These are phyloP conservation scores for Hirsutella minnesotensis DNA, from an alignment of 2,329 filamentous ascomycete species.

Conservation along the genomic window DNA sequence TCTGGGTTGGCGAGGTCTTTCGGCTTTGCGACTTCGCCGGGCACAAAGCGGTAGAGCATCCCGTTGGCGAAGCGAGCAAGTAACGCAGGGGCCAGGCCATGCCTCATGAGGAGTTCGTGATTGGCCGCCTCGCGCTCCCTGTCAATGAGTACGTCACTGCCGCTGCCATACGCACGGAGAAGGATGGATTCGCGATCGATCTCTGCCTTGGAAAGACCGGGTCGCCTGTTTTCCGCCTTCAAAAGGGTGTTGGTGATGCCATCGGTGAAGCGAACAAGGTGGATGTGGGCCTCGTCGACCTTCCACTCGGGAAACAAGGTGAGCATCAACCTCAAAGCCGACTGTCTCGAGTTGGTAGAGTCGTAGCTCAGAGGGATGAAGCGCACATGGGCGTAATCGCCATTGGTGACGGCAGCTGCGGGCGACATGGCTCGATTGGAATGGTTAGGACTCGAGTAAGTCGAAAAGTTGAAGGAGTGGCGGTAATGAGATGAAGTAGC, in stretches of 20 bases:
- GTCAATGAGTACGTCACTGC: slow-evolving; percentile 91
- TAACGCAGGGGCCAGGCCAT: slow-evolving; percentile 74
- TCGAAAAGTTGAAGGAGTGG: not conserved
- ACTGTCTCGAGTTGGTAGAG: slow-evolving; percentile 62
- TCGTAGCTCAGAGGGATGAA: slow-evolving; percentile 71
- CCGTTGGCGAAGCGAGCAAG: slow-evolving; percentile 92
- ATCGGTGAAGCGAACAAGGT: slow-evolving; percentile 88
- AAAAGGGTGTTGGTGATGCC: slow-evolving; percentile 94
- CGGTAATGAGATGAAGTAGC: not conserved
- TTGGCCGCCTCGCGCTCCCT: slow-evolving; percentile 70
- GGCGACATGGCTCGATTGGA: slow-evolving; percentile 18
- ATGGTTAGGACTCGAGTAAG: not conserved
- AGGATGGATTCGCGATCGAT: slow-evolving; percentile 78
- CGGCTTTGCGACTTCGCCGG: slow-evolving; percentile 67
- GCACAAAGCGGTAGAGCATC: slow-evolving; percentile 86
- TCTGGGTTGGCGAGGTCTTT: slow-evolving; percentile 64
- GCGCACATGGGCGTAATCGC: slow-evolving; percentile 33
- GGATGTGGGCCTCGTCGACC: slow-evolving; percentile 57
- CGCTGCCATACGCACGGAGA: slow-evolving; percentile 85
- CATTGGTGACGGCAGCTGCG: slow-evolving; percentile 16
- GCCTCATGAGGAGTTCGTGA: slow-evolving; percentile 76
- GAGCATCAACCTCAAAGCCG: slow-evolving; percentile 68
- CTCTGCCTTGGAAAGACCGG: slow-evolving; percentile 56
- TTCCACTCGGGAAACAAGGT: slow-evolving; percentile 78
- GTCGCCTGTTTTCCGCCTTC: slow-evolving; percentile 59